These are phyloP conservation scores for Hsuehochloa calcarea DNA, from an alignment of 176 grass and related monocot genomes.

Conservation along the genomic window DNA sequence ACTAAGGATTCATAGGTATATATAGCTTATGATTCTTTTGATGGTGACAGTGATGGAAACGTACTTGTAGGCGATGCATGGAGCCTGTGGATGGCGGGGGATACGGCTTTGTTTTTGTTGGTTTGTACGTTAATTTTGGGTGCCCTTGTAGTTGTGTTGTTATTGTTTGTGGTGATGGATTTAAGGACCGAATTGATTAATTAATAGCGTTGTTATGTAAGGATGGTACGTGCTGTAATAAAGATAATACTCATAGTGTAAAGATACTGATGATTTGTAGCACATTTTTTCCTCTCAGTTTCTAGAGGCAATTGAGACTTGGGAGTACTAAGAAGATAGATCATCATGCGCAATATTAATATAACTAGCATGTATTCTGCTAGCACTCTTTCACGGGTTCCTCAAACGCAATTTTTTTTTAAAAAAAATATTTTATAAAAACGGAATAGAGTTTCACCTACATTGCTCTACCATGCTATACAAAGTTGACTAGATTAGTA, in stretches of 20 bases:
- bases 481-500: not conserved
- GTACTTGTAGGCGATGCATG: not conserved
- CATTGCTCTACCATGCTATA: not conserved
- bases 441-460: not conserved
- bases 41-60: not conserved
- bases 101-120: not conserved
- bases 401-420: not conserved
- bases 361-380: not conserved
- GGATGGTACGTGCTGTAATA: not conserved
- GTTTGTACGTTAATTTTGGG: not conserved
- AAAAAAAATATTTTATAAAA: not conserved
- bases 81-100: not conserved
- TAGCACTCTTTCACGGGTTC: not conserved
- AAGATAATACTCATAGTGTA: not conserved
- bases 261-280: not conserved
- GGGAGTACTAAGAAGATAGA: no score
- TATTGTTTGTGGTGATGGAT: not conserved
- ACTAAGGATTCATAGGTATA: constrained; percentile 26
- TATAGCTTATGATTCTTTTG: constrained; percentile 35
- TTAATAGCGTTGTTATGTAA: not conserved
- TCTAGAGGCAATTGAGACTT: not conserved
- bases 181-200: not conserved
- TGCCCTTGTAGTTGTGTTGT: not conserved
- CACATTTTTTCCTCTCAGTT: not conserved
- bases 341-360: not conserved